phyloP scores from a whole-genome alignment of 495 filamentous ascomycete genomes.

The Lasiosphaeria hispida region DNA sequence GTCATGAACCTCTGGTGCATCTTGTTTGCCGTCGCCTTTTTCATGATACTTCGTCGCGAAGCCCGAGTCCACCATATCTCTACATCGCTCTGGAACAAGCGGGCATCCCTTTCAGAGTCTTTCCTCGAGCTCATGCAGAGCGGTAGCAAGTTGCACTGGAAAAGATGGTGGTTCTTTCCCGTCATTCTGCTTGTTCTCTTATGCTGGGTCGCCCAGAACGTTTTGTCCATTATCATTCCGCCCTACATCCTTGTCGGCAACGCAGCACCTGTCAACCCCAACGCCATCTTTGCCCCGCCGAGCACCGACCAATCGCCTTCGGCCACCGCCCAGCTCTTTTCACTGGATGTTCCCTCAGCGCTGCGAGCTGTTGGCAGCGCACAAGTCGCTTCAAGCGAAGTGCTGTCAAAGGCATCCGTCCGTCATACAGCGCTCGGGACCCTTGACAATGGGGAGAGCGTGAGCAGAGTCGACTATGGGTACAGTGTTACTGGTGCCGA shows the following conservation, averaged over 20 bases:
- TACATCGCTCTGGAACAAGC: conserved; percentile 29
- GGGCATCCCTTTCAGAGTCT: conserved; percentile 21
- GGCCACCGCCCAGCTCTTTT: conserved; percentile 10
- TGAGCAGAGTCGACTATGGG: conserved; percentile 28
- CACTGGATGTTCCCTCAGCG: conserved; percentile 25
- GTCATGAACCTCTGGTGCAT: conserved; percentile 26
- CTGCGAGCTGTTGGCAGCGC: conserved; percentile 30
- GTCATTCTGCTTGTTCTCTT: conserved; percentile 18
- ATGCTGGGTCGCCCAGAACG: conserved; percentile 22
- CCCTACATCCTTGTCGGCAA: conserved; percentile 25
- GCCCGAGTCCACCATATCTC: conserved; percentile 13
- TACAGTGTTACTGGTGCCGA: conserved; percentile 35
- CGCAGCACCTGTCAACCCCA: conserved; percentile 27
- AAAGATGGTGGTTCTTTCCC: conserved; percentile 5
- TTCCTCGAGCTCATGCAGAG: conserved; percentile 21
- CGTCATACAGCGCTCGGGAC: conserved; percentile 13
- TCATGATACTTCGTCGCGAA: conserved; percentile 19
- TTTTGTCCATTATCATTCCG: conserved; percentile 26
- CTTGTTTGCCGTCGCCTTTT: conserved; percentile 20
- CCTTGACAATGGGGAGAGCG: conserved; percentile 14
- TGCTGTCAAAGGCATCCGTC: conserved; percentile 15
- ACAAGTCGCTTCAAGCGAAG: conserved; percentile 15
- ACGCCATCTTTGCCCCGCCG: conserved; percentile 23
- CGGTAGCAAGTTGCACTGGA: conserved; percentile 11
- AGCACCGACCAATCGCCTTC: neutral